A percentile compares a stretch with the other conserved stretches of the same genome.
These are phyloP conservation scores for Ministeria vibrans DNA, from an alignment of 78 protist species.

Conservation along the genomic window DNA sequence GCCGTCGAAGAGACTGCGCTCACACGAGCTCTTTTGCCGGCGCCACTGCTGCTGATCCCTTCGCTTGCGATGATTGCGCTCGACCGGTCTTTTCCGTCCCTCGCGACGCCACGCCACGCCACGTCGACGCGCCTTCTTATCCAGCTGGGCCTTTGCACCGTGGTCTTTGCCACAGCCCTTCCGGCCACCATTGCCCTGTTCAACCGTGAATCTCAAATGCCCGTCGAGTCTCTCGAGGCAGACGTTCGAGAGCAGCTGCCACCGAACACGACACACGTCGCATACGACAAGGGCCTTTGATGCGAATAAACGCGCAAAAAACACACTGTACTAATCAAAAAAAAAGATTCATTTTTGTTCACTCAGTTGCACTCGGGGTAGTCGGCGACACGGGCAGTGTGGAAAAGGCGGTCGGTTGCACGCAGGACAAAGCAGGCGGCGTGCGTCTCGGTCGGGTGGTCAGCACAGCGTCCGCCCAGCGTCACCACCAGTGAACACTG, in stretches of 20 bases:
- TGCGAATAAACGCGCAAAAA: too few species aligned
- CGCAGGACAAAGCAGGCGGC: too few species aligned
- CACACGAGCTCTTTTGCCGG: constrained; percentile 27
- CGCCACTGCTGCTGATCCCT: constrained; percentile 28
- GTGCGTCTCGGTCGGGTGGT: too few species aligned
- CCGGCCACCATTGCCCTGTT: constrained; percentile 50
- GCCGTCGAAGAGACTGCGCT: constrained; percentile 21
- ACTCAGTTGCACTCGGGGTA: too few species aligned
- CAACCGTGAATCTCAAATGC: constrained; percentile 37
- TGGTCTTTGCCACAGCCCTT: constrained; percentile 21
- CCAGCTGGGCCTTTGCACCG: constrained; percentile 6
- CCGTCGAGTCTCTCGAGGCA: constrained; percentile 38
- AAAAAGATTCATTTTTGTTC: too few species aligned
- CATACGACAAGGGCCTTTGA: constrained; percentile 64
- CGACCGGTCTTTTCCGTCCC: neutral
- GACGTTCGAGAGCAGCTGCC: constrained; percentile 27
- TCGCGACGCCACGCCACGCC: neutral
- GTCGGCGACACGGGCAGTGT: too few species aligned
- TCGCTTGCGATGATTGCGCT: constrained; percentile 22
- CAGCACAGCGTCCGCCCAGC: too few species aligned
- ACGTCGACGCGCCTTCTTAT: too few species aligned
- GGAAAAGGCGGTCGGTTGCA: too few species aligned
- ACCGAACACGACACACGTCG: constrained; percentile 28
- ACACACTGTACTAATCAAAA: too few species aligned
- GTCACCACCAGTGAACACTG: too few species aligned